Evolutionary conservation across 208 protist species (phyloP).

Genomic region (Strigomonas culicis): DNA sequence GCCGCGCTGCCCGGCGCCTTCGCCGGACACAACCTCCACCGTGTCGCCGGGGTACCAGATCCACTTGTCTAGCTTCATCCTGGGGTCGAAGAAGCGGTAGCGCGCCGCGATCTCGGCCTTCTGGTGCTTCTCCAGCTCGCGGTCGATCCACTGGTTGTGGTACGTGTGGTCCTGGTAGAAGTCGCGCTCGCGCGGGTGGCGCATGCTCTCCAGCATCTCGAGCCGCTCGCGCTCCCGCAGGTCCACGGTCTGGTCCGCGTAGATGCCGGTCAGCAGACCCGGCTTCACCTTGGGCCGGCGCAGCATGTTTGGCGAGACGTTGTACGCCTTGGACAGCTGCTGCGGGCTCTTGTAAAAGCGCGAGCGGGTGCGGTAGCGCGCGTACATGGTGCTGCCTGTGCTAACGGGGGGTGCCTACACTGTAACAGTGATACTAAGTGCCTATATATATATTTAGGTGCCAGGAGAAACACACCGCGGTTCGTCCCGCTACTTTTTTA

Average conservation of each 20-base stretch:
- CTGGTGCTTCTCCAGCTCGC: conserved; percentile 72
- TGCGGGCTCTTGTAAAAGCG: conserved; percentile 74
- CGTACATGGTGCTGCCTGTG: conserved; percentile 52
- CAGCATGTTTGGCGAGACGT: conserved; percentile 58
- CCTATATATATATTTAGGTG: not conserved
- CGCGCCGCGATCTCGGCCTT: conserved; percentile 39
- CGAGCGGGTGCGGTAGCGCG: conserved; percentile 76
- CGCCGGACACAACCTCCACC: conserved; percentile 74
- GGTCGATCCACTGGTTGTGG: conserved; percentile 86
- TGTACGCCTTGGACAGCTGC: conserved; percentile 56
- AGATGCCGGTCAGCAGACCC: conserved; percentile 60
- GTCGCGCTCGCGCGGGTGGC: conserved; percentile 81
- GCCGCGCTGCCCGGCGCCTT: conserved; percentile 75
- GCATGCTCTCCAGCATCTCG: conserved; percentile 77
- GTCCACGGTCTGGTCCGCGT: conserved; percentile 73
- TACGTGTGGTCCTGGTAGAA: conserved; percentile 93
- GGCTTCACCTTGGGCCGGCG: conserved; percentile 63
- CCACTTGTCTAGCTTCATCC: conserved; percentile 65
- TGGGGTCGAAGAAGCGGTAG: conserved; percentile 68
- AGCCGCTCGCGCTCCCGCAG: conserved; percentile 73
- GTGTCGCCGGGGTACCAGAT: conserved; percentile 86
- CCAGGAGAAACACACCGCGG: not conserved
- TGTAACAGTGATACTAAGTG: not conserved
- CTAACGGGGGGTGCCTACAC: not conserved
- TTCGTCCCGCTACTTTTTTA: not conserved